Percentiles rank a stretch among this genome's conserved stretches.
Conservation (phyloP, 2,329 filamentous ascomycete species). For the Trichophaea hybrida region DNA sequence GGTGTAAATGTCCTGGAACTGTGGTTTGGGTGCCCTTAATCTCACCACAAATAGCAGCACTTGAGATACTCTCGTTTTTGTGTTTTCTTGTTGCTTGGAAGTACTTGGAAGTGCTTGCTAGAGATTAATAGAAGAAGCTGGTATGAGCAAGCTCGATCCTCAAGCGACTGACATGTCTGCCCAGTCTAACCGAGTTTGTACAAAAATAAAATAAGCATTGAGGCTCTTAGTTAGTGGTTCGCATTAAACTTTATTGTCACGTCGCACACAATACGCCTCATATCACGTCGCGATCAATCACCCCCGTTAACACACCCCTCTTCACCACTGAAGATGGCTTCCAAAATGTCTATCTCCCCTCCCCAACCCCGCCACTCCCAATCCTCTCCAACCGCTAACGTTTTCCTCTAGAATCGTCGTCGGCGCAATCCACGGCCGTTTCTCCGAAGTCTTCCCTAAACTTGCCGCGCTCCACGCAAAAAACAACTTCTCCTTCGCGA, state of each 20-base stretch:
- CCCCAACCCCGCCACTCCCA: neutral
- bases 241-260: neutral
- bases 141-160: neutral
- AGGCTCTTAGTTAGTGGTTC: neutral
- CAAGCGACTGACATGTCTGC: neutral
- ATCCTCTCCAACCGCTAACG: neutral
- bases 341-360: conserved; percentile 17
- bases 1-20: no score
- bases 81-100: no score
- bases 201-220: neutral
- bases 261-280: neutral
- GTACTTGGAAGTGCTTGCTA: no score
- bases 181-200: neutral
- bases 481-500: conserved; percentile 73
- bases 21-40: no score
- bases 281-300: neutral
- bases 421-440: conserved; percentile 66
- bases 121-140: no score
- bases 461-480: conserved; percentile 67
- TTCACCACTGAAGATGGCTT: conserved; percentile 5
- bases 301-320: neutral
- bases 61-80: no score
- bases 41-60: no score
- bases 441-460: conserved; percentile 64
- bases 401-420: conserved; percentile 51